Percentiles rank a stretch among this genome's conserved stretches.
These are phyloP conservation scores for Pisolithus orientalis DNA, from an alignment of 768 basidiomycete genomes.

Conservation along the genomic window DNA sequence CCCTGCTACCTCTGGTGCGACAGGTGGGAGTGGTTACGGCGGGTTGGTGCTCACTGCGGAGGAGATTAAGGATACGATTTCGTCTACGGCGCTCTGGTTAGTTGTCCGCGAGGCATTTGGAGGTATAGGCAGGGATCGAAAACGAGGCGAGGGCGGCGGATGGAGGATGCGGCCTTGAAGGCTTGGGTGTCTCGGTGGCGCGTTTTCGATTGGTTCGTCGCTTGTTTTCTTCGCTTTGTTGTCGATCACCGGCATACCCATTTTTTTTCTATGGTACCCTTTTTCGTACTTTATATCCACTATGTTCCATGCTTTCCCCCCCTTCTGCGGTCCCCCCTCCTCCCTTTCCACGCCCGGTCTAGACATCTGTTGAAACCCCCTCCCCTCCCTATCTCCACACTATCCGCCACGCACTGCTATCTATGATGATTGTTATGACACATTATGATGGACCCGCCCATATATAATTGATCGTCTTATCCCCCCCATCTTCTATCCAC, in stretches of 20 bases:
- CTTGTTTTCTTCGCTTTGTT: not conserved
- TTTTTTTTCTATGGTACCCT: too few relatives aligned
- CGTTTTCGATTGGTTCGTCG: not conserved
- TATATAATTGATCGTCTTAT: too few relatives aligned
- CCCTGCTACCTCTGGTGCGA: not conserved
- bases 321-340: too few relatives aligned
- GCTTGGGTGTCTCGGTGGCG: not conserved
- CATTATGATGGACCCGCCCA: too few relatives aligned
- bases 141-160: conserved; percentile 60
- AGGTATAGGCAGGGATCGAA: conserved; percentile 71
- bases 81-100: conserved; percentile 84
- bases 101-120: conserved; percentile 91
- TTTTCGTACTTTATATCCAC: too few relatives aligned
- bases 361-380: too few relatives aligned
- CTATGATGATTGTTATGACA: too few relatives aligned
- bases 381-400: too few relatives aligned
- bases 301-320: too few relatives aligned
- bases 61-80: conserved; percentile 90
- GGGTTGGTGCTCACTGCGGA: conserved; percentile 69
- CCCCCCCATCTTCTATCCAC: too few relatives aligned
- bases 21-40: not conserved
- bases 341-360: too few relatives aligned
- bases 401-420: too few relatives aligned
- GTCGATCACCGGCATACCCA: not conserved
- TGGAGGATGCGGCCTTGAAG: conserved; percentile 63